Evolutionary conservation across 2,329 filamentous ascomycete species (phyloP).

Genomic region (Epichloe elymi): DNA sequence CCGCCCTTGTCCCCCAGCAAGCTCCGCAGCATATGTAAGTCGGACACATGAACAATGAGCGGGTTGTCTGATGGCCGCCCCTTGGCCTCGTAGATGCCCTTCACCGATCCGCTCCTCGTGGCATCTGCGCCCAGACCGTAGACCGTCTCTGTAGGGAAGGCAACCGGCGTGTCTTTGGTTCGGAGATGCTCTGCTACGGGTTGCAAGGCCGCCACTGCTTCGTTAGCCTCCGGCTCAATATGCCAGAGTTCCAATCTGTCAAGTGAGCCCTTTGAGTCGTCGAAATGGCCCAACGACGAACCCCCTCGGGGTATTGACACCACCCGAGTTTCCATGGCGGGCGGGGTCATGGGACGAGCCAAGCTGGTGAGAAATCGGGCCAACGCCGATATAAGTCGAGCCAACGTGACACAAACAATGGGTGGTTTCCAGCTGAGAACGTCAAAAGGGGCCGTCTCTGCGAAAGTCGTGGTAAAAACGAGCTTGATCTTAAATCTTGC

Average conservation of each 20-base stretch:
- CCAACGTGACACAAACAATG: background rate
- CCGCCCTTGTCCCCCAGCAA: constrained; percentile 36
- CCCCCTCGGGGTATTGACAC: constrained; percentile 20
- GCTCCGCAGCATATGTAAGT: constrained; percentile 58
- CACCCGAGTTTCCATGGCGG: constrained; percentile 27
- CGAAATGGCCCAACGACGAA: constrained; percentile 22
- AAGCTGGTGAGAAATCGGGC: constrained; percentile 4
- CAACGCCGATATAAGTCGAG: constrained; percentile 15
- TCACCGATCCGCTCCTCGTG: constrained; percentile 68
- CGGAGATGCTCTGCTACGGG: constrained; percentile 55
- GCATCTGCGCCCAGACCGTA: constrained; percentile 96
- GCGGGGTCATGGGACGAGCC: background rate
- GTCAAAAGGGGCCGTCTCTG: too few species aligned
- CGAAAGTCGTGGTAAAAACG: too few species aligned
- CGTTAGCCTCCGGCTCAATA: constrained; percentile 17
- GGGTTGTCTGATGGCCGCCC: constrained; percentile 88
- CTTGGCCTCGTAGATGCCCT: constrained; percentile 87
- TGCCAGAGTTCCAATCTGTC: constrained; percentile 30
- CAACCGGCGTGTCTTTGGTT: constrained; percentile 61
- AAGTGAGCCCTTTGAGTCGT: constrained; percentile 12
- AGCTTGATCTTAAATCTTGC: background rate
- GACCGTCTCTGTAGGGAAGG: constrained; percentile 94
- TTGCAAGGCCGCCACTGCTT: constrained; percentile 32
- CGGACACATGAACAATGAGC: constrained; percentile 82
- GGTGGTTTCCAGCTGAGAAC: background rate